phyloP scores from a whole-genome alignment of 306 rosid genomes.

The Erythrophleum fordii region DNA sequence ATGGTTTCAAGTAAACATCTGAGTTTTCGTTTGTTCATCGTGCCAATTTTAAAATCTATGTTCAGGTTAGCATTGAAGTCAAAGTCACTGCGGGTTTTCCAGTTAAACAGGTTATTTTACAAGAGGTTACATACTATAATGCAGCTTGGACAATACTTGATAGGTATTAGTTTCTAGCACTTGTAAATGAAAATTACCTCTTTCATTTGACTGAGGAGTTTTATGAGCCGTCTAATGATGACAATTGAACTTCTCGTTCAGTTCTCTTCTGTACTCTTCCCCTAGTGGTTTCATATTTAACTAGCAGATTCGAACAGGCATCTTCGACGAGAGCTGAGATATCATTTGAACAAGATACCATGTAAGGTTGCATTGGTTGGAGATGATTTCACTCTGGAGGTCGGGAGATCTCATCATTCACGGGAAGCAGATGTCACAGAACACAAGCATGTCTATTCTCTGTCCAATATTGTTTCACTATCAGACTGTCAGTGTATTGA shows the following conservation, averaged over 20 bases:
- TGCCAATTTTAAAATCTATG: neutral
- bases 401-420: neutral
- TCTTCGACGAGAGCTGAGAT: neutral
- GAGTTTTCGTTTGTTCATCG: neutral
- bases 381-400: neutral
- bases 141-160: slow-evolving; percentile 67
- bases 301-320: neutral
- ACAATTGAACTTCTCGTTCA: neutral
- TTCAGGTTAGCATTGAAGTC: slow-evolving; percentile 63
- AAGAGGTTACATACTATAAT: slow-evolving; percentile 48
- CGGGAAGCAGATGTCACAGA: neutral
- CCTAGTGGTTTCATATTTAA: neutral
- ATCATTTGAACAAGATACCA: neutral
- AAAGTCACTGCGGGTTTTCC: slow-evolving; percentile 69
- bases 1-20: neutral
- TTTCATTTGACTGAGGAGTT: neutral
- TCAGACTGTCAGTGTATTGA: neutral
- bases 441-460: neutral
- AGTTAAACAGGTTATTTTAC: slow-evolving; percentile 58
- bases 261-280: neutral
- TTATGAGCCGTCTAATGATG: neutral
- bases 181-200: neutral
- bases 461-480: neutral
- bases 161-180: slow-evolving; percentile 45
- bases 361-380: neutral